phyloP scores from a whole-genome alignment of 129 eudicot species.

The Centaurea solstitialis region DNA sequence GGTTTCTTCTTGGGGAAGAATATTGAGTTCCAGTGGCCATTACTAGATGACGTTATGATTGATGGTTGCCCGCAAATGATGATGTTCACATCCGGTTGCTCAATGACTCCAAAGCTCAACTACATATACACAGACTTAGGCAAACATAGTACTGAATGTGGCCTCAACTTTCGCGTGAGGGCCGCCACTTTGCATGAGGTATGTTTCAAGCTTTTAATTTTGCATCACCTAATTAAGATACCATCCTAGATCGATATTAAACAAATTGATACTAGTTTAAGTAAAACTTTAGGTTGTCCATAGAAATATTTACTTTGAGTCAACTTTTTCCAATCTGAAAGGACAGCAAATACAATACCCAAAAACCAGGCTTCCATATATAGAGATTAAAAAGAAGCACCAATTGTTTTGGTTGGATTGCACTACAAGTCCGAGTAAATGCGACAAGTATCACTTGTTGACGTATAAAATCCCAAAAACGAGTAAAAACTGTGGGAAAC shows the following conservation, averaged over 20 bases:
- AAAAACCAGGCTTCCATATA: too few species aligned
- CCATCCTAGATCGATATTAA: not conserved
- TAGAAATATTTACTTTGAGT: too few species aligned
- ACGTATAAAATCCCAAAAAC: not conserved
- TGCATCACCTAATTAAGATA: not conserved
- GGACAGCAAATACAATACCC: too few species aligned
- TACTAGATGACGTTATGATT: not conserved
- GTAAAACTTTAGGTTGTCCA: not conserved
- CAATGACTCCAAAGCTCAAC: not conserved
- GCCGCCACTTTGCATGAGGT: not conserved
- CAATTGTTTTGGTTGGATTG: too few species aligned
- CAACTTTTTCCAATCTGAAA: too few species aligned
- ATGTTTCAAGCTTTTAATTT: not conserved
- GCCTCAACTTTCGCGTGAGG: not conserved
- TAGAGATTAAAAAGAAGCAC: too few species aligned
- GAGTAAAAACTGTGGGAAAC: too few species aligned
- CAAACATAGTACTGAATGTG: not conserved
- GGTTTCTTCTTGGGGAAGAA: too few species aligned
- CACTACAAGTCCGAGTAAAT: too few species aligned
- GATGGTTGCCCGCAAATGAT: not conserved
- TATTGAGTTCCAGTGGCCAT: slow-evolving; percentile 4
- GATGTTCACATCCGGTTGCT: not conserved
- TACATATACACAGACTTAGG: not conserved
- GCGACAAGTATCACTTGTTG: not conserved
- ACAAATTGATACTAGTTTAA: not conserved